Evolutionary conservation across 129 eudicot species (phyloP), one percentile per base, ranked within the genome.

Genomic region (Centrapalus pauciflorus): DNA sequence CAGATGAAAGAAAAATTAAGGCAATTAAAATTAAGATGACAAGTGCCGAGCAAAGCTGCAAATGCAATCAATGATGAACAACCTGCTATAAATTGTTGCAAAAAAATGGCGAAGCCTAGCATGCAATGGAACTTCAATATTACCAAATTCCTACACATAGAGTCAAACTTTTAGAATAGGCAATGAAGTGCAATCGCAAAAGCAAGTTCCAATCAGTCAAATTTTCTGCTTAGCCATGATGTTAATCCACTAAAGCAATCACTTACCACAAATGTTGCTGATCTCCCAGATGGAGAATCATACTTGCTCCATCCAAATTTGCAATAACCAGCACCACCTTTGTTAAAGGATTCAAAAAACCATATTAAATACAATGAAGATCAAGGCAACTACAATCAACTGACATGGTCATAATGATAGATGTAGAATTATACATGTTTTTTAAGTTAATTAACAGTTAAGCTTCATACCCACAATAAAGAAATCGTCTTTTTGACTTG

Each of bases 321-420:
- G 81, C 92, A 88, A 72, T 93, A 93, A 48, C 98, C 98, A 16
- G 98, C 88, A 66, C 98, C 96, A 82, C 98, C 98, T 93, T 49
- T 51, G 6, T 29, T 9, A 37, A 67, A 41, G n/a, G n/a, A n/a
- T n/a, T n/a, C n/a, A n/a, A n/a, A n/a, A n/a, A n/a, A n/a, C n/a
- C n/a, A n/a, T n/a, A n/a, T n/a, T n/a, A n/a, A n/a, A n/a, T n/a
- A n/a, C n/a, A 48, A 61, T n/a, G 67, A 70, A 26, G 20, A 61
- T 24, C 65, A 2, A 54, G 62, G 28, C 62, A 56, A 28, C n/a
- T n/a, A n/a, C n/a, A 27, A 26, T 13, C 62, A 56, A 56, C 1
- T 55, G 26, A 55, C 35, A 55, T 55, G 26, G 4, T 52, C 37
- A 55, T 55, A 26, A 27, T 27, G 4, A 21, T 27, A 55, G 1